Evolutionary conservation across 176 grass and related monocot genomes (phyloP).

Genomic region (Rhynchospora pubera): DNA sequence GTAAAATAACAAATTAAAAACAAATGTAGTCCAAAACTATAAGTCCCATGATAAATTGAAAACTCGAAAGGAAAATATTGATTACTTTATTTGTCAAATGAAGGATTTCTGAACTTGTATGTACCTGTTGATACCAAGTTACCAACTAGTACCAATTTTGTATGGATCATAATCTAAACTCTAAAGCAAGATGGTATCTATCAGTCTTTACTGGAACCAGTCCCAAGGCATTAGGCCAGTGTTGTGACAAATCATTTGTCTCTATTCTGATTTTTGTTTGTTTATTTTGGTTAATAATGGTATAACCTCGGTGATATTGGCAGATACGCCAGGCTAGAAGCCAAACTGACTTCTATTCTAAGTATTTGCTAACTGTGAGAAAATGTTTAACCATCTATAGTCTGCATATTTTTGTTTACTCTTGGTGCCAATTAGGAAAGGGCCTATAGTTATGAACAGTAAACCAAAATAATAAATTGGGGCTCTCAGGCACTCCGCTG

Average conservation of each 20-base stretch:
- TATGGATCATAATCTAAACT: not conserved
- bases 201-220: not conserved
- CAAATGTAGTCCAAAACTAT: not conserved
- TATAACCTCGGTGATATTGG: not conserved
- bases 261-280: not conserved
- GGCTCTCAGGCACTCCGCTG: slow-evolving; percentile 74
- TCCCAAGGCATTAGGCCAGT: not conserved
- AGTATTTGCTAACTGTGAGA: not conserved
- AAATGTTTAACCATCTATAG: not conserved
- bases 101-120: not conserved
- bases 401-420: not conserved
- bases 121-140: not conserved
- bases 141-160: not conserved
- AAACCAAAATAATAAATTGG: slow-evolving; percentile 16
- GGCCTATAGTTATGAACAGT: not conserved
- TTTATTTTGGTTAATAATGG: not conserved
- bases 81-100: not conserved
- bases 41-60: not conserved
- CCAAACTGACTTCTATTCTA: not conserved
- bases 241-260: not conserved
- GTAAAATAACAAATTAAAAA: not conserved
- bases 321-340: not conserved
- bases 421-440: not conserved
- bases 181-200: not conserved
- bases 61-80: not conserved